Percentiles rank a stretch among this genome's conserved stretches.
These are phyloP conservation scores for Striga asiatica DNA, from an alignment of 257 asterid genomes.

Conservation along the genomic window DNA sequence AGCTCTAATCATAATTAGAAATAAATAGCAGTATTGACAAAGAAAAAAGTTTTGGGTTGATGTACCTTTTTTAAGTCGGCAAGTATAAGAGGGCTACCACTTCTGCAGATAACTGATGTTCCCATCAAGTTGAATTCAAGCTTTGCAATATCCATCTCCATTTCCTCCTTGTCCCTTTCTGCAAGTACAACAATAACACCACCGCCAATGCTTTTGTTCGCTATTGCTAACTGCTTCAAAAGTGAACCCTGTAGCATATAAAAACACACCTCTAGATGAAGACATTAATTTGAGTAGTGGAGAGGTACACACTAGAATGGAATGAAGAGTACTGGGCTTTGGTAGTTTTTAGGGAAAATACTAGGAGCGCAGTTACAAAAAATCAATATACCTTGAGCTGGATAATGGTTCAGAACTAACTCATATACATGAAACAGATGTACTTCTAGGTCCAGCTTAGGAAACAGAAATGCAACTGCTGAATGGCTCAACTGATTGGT, in stretches of 20 bases:
- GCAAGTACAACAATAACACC: conserved; percentile 94
- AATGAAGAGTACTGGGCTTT: neutral
- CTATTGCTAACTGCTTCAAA: conserved; percentile 88
- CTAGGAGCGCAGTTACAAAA: conserved; percentile 1
- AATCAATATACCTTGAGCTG: too few relatives aligned
- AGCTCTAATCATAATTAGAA: too few relatives aligned
- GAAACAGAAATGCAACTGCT: neutral
- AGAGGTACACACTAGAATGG: neutral
- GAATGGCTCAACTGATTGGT: neutral
- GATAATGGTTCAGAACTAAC: too few relatives aligned
- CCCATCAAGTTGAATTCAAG: conserved; percentile 95
- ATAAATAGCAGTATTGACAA: too few relatives aligned
- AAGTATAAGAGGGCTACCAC: conserved; percentile 96
- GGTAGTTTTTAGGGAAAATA: neutral
- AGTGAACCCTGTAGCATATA: conserved; percentile 70
- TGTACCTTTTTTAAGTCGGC: conserved; percentile 88
- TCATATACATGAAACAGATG: too few relatives aligned
- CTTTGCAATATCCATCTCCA: conserved; percentile 91
- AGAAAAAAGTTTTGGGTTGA: neutral
- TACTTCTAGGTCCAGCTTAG: neutral
- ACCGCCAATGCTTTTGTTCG: conserved; percentile 95
- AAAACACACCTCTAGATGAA: neutral
- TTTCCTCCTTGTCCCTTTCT: conserved; percentile 97
- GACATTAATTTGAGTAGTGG: neutral
- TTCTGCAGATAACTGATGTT: conserved; percentile 87